Evolutionary conservation across 306 rosid species (phyloP).

Genomic region (Echinosophora koreensis): DNA sequence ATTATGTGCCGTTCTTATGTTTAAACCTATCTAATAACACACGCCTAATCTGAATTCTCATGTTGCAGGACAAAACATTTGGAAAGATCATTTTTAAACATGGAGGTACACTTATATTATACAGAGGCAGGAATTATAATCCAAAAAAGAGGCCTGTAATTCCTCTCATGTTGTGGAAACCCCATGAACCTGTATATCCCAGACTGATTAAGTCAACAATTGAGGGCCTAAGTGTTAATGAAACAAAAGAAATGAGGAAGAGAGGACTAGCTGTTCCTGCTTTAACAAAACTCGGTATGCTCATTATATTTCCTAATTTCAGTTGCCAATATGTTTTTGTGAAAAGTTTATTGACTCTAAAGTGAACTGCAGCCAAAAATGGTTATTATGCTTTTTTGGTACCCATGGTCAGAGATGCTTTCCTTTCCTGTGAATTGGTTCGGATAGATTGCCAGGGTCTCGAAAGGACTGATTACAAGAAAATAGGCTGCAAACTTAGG

Average conservation of each 20-base stretch:
- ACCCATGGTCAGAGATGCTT: slow-evolving; percentile 95
- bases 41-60: slow-evolving; percentile 25
- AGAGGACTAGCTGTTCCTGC: slow-evolving; percentile 81
- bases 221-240: slow-evolving; percentile 81
- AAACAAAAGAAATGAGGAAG: slow-evolving; percentile 92
- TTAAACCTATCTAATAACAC: slow-evolving; percentile 4
- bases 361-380: slow-evolving; percentile 77
- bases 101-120: slow-evolving; percentile 81
- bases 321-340: slow-evolving; percentile 7
- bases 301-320: slow-evolving; percentile 21
- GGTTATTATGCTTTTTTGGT: slow-evolving; percentile 84
- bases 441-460: slow-evolving; percentile 91
- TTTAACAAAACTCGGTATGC: slow-evolving; percentile 84
- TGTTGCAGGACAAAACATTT: slow-evolving; percentile 83
- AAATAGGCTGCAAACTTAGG: slow-evolving; percentile 95
- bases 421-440: slow-evolving; percentile 70
- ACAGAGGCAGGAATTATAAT: slow-evolving; percentile 85
- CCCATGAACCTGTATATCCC: slow-evolving; percentile 90
- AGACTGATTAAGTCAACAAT: slow-evolving; percentile 89
- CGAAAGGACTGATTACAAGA: slow-evolving; percentile 92
- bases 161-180: slow-evolving; percentile 97
- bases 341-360: slow-evolving; percentile 35
- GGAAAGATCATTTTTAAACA: slow-evolving; percentile 85
- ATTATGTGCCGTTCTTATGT: slow-evolving; percentile 18
- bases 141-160: slow-evolving; percentile 75